Conservation (phyloP, 768 basidiomycete genomes). For the Phaffia australis region DNA sequence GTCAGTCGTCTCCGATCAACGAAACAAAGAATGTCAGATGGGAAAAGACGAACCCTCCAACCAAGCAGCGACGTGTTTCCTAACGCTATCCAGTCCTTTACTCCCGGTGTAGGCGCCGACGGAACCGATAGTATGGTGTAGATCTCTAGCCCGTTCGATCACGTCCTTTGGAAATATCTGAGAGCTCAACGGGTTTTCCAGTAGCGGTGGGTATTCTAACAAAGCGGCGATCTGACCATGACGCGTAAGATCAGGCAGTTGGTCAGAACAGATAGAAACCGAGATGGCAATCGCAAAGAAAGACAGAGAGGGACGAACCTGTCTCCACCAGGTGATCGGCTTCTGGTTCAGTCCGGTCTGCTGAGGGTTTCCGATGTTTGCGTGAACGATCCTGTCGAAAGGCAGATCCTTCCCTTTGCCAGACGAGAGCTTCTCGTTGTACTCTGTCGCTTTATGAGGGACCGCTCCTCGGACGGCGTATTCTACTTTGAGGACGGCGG, state of each 20-base stretch:
- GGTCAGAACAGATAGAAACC: neutral
- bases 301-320: conserved; percentile 46
- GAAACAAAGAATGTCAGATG: neutral
- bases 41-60: conserved; percentile 54
- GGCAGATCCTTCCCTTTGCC: conserved; percentile 49
- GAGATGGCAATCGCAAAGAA: neutral
- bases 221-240: conserved; percentile 64
- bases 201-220: conserved; percentile 80
- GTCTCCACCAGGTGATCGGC: conserved; percentile 81
- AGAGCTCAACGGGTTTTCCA: conserved; percentile 53
- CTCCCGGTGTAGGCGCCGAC: conserved; percentile 93
- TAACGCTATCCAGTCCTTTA: conserved; percentile 80
- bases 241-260: neutral
- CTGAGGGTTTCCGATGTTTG: conserved; percentile 98
- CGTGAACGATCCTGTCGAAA: conserved; percentile 78
- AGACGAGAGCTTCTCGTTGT: conserved; percentile 55
- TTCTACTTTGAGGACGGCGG: conserved; percentile 70
- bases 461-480: conserved; percentile 97
- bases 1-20: neutral
- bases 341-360: conserved; percentile 88
- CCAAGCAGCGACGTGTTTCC: conserved; percentile 77
- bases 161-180: conserved; percentile 76
- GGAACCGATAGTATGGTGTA: conserved; percentile 77
- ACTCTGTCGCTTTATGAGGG: conserved; percentile 81
- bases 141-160: conserved; percentile 64